These are phyloP conservation scores for Phytophthora ramorum DNA, from an alignment of 352 stramenopile species.

Conservation along the genomic window DNA sequence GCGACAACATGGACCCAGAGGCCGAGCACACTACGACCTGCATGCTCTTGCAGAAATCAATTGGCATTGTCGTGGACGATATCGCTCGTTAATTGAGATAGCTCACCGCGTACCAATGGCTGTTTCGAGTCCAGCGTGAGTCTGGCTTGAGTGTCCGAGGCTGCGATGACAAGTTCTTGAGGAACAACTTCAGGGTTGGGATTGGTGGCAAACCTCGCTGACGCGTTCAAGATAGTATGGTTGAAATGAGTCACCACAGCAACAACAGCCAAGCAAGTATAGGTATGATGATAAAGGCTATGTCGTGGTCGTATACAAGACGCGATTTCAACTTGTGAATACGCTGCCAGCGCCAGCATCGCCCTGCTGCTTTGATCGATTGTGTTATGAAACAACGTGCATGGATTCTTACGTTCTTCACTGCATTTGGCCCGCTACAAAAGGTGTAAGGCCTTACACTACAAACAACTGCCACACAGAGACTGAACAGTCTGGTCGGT, in stretches of 20 bases:
- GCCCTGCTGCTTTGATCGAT: too few species aligned
- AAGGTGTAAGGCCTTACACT: too few species aligned
- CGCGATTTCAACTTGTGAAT: too few species aligned
- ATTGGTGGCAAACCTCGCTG: constrained; percentile 2
- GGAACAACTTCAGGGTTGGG: not conserved
- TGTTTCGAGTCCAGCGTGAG: not conserved
- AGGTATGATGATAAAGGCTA: too few species aligned
- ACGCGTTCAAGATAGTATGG: not conserved
- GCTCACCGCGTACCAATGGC: constrained; percentile 4
- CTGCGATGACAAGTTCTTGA: not conserved
- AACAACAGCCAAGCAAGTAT: not conserved
- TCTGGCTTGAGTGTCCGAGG: too few species aligned
- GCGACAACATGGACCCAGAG: not conserved
- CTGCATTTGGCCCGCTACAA: too few species aligned
- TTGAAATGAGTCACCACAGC: not conserved
- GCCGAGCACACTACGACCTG: not conserved
- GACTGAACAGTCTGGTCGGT: too few species aligned
- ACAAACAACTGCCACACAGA: too few species aligned
- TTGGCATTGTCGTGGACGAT: constrained; percentile 1
- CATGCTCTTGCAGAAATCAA: constrained; percentile 13
- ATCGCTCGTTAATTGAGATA: constrained; percentile 10
- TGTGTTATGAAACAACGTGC: too few species aligned
- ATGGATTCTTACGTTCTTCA: too few species aligned
- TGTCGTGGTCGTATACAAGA: too few species aligned
- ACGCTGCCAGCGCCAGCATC: too few species aligned